Percentiles rank a stretch among this genome's conserved stretches.
phyloP scores from a whole-genome alignment of 2,329 filamentous ascomycete genomes.

The Metarhizium anisopliae region DNA sequence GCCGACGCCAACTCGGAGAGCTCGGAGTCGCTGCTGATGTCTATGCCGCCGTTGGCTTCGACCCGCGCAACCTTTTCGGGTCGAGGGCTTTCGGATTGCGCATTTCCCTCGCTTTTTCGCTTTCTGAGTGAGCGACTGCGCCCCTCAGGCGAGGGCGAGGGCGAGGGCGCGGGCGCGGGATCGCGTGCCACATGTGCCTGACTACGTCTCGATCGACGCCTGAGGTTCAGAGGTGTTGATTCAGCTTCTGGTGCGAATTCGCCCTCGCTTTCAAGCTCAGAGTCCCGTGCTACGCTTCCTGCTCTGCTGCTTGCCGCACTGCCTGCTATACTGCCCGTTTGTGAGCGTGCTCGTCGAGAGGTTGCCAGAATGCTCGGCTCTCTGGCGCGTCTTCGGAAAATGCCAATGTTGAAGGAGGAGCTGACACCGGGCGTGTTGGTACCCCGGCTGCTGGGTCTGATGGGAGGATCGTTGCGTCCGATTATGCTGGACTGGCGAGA shows the following conservation, averaged over 20 bases:
- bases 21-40: constrained; percentile 27
- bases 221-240: constrained; percentile 52
- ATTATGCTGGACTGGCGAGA: constrained; percentile 42
- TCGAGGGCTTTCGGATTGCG: constrained; percentile 26
- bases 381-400: constrained; percentile 47
- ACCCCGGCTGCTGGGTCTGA: constrained; percentile 43
- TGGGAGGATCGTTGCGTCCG: constrained; percentile 40
- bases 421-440: constrained; percentile 38
- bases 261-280: constrained; percentile 32
- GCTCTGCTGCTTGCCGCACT: constrained; percentile 5
- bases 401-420: constrained; percentile 45
- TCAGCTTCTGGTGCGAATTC: constrained; percentile 56
- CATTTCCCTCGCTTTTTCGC: constrained; percentile 43
- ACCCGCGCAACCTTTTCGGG: constrained; percentile 27
- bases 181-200: constrained; percentile 12
- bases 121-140: constrained; percentile 35
- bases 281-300: constrained; percentile 20
- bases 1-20: constrained; percentile 30
- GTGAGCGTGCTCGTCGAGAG: constrained; percentile 31
- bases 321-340: constrained; percentile 13
- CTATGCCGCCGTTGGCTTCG: constrained; percentile 13
- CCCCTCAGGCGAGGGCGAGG: constrained; percentile 11
- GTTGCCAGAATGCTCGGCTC: constrained; percentile 55
- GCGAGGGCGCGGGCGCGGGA: constrained; percentile 17
- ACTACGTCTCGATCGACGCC: constrained; percentile 27